Evolutionary conservation across 2,329 filamentous ascomycete genomes (phyloP).

Genomic region (Conoideocrella luteorostrata): DNA sequence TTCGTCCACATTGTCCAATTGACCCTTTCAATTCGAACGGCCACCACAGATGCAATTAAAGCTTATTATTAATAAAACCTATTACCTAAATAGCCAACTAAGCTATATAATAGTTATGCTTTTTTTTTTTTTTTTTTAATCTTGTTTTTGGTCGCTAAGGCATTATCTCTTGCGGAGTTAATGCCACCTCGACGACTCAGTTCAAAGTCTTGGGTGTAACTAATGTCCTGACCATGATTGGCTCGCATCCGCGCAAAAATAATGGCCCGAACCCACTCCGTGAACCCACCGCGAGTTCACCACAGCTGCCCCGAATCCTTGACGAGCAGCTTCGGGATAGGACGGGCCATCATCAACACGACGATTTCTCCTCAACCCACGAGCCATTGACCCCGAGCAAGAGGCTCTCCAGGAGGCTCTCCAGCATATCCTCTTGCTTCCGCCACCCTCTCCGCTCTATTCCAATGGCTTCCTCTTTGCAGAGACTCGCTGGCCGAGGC

Average conservation of each 20-base stretch:
- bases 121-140: too few species aligned
- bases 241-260: constrained; percentile 22
- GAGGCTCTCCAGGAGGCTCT: constrained; percentile 27
- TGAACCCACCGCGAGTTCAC: constrained; percentile 13
- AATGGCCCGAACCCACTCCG: constrained; percentile 25
- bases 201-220: neutral
- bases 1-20: too few species aligned
- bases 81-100: too few species aligned
- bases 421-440: constrained; percentile 21
- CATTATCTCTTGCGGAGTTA: too few species aligned
- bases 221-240: constrained; percentile 25
- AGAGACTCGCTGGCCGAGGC: constrained; percentile 65
- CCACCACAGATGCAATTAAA: too few species aligned
- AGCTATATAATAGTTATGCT: too few species aligned
- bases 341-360: constrained; percentile 7
- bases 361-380: constrained; percentile 17
- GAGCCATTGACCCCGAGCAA: constrained; percentile 30
- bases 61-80: too few species aligned
- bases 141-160: too few species aligned
- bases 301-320: constrained; percentile 25
- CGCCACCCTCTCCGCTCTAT: constrained; percentile 20
- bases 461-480: constrained; percentile 60
- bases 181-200: too few species aligned
- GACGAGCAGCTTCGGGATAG: constrained; percentile 12
- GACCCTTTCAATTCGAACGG: too few species aligned